Percentiles rank a stretch among this genome's conserved stretches.
Conservation (phyloP, 176 grass and related monocot genomes). For the Eragrostis curvula region DNA sequence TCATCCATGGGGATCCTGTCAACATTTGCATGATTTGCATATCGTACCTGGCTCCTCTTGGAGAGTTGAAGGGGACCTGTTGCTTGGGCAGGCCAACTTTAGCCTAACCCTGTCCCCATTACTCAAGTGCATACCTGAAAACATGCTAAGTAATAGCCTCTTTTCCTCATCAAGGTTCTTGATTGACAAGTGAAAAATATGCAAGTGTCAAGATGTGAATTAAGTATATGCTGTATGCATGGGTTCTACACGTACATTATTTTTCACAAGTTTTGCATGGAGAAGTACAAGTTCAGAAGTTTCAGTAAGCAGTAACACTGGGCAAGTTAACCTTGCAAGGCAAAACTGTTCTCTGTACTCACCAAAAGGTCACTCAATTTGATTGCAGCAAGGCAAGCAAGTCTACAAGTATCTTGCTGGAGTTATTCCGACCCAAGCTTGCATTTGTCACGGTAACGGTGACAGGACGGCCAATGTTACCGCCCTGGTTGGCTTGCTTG, state of each 20-base stretch:
- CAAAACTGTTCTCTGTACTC: constrained; percentile 4
- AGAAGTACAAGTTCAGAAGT: neutral
- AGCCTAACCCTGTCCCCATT: constrained; percentile 46
- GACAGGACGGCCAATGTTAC: constrained; percentile 25
- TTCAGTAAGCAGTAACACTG: neutral
- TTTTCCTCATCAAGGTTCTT: neutral
- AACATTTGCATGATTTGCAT: constrained; percentile 32
- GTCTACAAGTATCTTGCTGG: constrained; percentile 11
- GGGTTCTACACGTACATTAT: neutral
- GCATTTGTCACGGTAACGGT: constrained; percentile 34
- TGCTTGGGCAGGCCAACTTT: constrained; percentile 41
- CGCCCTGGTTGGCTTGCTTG: neutral
- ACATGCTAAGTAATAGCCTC: neutral
- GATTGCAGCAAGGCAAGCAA: constrained; percentile 34
- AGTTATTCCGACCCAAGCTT: constrained; percentile 40
- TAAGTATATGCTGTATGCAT: neutral
- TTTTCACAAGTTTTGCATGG: too few species aligned
- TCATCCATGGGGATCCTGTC: constrained; percentile 14
- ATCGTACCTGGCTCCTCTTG: constrained; percentile 18
- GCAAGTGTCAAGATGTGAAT: neutral
- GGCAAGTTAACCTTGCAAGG: constrained; percentile 27
- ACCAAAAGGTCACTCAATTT: constrained; percentile 16
- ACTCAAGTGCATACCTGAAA: constrained; percentile 2
- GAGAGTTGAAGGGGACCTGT: constrained; percentile 50
- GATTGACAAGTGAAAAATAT: neutral